Percentiles rank a stretch among this genome's conserved stretches.
phyloP scores from a whole-genome alignment of 208 protist species.

The Naegleria fowleri region DNA sequence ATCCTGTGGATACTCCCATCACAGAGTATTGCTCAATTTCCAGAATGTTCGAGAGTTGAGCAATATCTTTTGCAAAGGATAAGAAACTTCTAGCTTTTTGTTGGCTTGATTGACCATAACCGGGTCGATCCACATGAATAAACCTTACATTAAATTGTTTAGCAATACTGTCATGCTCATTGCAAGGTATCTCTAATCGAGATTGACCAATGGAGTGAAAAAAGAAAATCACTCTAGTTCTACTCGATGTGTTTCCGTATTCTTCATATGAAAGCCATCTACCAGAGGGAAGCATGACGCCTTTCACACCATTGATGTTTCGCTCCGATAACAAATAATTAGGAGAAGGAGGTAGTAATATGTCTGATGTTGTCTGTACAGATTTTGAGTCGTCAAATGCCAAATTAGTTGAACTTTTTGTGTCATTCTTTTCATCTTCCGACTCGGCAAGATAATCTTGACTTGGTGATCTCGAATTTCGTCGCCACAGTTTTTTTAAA shows the following conservation, averaged over 20 bases:
- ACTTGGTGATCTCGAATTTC: neutral
- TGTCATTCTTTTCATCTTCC: neutral
- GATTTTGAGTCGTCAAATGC: neutral
- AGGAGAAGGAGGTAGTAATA: neutral
- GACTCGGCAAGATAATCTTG: neutral
- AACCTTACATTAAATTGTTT: neutral
- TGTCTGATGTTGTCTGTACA: neutral
- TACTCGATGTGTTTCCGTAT: neutral
- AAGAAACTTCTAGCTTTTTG: neutral
- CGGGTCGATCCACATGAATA: slow-evolving; percentile 13
- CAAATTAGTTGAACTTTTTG: neutral
- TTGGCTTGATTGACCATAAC: neutral
- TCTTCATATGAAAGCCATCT: slow-evolving; percentile 8
- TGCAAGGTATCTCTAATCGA: neutral
- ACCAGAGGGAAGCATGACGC: neutral
- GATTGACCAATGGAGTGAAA: neutral
- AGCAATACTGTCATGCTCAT: neutral
- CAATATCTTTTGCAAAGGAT: slow-evolving; percentile 10
- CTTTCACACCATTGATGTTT: neutral
- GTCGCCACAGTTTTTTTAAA: neutral
- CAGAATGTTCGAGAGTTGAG: neutral
- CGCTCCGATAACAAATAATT: neutral
- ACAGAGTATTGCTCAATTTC: neutral
- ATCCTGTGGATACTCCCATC: neutral
- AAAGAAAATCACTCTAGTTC: neutral